Base-by-base conservation (phyloP, 169 alveolate genomes). In the Plasmodium cynomolgi region DNA sequence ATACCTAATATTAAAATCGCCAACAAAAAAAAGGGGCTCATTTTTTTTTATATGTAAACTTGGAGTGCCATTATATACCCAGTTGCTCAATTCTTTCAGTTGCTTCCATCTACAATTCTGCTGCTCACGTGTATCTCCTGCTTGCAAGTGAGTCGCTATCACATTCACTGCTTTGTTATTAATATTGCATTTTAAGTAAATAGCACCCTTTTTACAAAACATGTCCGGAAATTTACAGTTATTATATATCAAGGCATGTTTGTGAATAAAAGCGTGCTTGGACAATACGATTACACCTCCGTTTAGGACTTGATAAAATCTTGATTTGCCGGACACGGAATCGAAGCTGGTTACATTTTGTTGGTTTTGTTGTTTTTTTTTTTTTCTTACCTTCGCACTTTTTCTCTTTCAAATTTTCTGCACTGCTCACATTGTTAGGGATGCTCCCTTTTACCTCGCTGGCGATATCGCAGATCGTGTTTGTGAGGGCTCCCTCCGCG, bases 91-190 rank as follows among this genome's bases (percentile, higher is more conserved):
- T 72, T 97, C 98, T 20, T 73, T 73, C 29, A 93, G 41, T 54
- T 97, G 98, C 33, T 84, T 84, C 72, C 81, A 74, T 68, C 98
- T 95, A 13, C 93, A 81, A 13, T 84, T 81, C 74, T 95, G 95
- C 41, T 93, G 83, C 1, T 33, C 56, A 13, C 84, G 85, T 11
- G 62, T 92, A 23, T 92, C 95, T 13, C 96, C 96, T 11, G 98
- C 94, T 84, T 97, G 98, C 85, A 97, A 79, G 82, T 97, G 98
- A 39, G 98, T 97, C 20, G 98, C 98, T 37, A 97, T 93, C 23
- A 97, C 93, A 84, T 97, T 96, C 71, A 94, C 74, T 15, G 73
- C 75, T 84, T 95, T 94, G 47, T 96, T 97, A 31, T 84, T 79
- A 54, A 95, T 93, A 33, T 34, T 73, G 7, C 93, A 58, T 41